Percentiles rank a stretch among this genome's conserved stretches.
Conservation (phyloP, 345 rosid genomes). For the Acer negundo region DNA sequence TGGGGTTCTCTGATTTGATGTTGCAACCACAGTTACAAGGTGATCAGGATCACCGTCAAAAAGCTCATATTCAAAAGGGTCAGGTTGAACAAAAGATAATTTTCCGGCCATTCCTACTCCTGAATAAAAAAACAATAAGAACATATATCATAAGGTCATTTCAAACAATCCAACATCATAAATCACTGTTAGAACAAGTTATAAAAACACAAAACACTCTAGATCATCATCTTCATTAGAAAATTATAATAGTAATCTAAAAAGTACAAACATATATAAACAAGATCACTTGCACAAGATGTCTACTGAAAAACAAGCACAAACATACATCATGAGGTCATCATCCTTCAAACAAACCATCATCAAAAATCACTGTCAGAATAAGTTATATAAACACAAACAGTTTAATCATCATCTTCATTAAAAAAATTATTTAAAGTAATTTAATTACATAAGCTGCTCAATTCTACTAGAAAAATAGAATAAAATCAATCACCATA, state of each 20-base stretch:
- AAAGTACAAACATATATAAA: no score
- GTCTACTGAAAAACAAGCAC: not conserved
- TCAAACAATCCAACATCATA: conserved; percentile 1
- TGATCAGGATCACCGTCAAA: conserved; percentile 63
- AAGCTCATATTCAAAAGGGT: conserved; percentile 69
- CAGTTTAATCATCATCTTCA: not conserved
- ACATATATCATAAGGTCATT: not conserved
- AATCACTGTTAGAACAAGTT: not conserved
- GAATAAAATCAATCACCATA: not conserved
- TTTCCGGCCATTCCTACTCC: conserved; percentile 63
- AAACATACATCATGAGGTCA: not conserved
- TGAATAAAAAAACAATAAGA: not conserved
- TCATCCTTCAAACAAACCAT: not conserved
- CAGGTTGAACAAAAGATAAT: conserved; percentile 40
- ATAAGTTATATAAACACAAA: not conserved
- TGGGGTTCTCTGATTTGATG: conserved; percentile 48
- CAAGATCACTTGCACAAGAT: no score
- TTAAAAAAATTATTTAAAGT: not conserved
- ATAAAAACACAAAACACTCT: not conserved
- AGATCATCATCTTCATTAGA: not conserved
- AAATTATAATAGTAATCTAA: conserved; percentile 2
- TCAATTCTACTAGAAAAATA: not conserved
- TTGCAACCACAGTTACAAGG: conserved; percentile 50
- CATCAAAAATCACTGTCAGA: not conserved
- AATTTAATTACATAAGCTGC: not conserved